Evolutionary conservation across 192 early-diverging fungal species (phyloP), one percentile per base, ranked within the genome.

Genomic region (Coemansia sp.): DNA sequence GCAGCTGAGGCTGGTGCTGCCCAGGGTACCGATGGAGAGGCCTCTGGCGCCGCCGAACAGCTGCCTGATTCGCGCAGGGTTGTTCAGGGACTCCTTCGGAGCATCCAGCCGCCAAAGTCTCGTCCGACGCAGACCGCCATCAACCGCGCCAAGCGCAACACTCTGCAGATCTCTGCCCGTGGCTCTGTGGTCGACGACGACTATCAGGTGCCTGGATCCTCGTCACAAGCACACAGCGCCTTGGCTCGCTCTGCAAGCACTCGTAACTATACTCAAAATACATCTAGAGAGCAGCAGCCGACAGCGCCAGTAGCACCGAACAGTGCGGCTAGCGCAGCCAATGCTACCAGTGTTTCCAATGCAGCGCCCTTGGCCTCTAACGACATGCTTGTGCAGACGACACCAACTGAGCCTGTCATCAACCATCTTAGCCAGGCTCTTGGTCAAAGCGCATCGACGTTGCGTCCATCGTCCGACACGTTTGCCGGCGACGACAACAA

Each of bases 31-130:
- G 45, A 48, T 48, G 45, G 17, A 12, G 17, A 33, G 2, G 34
- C 34, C 17, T 36, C 57, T 2, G 57, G 55, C 55, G 11, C 22
- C 28, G 32, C 18, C 22, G 22, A 36, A 22, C n/a, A 33, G 34
- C 70, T 83, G 20, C 75, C 76, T 6, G 81, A 83, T 69, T 83
- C 81, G 57, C 81, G 81, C 63, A 53, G 68, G 64, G 81, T 78
- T 12, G 81, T 83, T 28, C 75, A 83, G 61, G 73, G 73, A 3
- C 66, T 83, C 2, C 67, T 83, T 34, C 81, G 81, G 59, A 74
- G 70, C 67, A 83, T 83, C 51, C 81, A 64, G 61, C 75, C 69
- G 38, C 81, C 81, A 14, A 69, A 66, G 55, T 72, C 81, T 18
- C 75, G 70, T 12, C 81, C 81, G 22, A 64, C 81, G 38, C 66